A percentile compares a stretch with the other conserved stretches of the same genome.
These are phyloP conservation scores for Ziziphus jujuba DNA, from an alignment of 306 rosid species.

Conservation along the genomic window DNA sequence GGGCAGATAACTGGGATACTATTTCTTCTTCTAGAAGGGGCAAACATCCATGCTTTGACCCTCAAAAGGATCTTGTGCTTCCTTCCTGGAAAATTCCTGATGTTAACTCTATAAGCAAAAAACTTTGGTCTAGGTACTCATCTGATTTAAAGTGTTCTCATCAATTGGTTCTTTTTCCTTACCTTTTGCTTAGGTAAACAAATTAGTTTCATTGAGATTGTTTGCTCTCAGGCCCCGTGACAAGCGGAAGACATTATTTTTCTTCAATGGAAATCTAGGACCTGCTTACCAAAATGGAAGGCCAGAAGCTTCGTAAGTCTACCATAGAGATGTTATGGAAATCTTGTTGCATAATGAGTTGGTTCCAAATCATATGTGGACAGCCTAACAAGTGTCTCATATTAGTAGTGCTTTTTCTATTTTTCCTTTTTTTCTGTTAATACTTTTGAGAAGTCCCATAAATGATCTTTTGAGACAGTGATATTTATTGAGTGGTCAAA, in stretches of 20 bases:
- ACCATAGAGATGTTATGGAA: slow-evolving; percentile 15
- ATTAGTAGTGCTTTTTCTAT: slow-evolving; percentile 6
- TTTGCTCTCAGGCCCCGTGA: slow-evolving; percentile 63
- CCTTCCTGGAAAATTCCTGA: slow-evolving; percentile 98
- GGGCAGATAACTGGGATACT: slow-evolving; percentile 87
- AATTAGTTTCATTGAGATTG: slow-evolving; percentile 2
- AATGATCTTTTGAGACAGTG: not conserved
- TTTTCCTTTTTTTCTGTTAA: not conserved
- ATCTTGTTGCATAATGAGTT: not conserved
- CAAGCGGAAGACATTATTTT: slow-evolving; percentile 71
- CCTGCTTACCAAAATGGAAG: slow-evolving; percentile 70
- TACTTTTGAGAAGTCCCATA: not conserved
- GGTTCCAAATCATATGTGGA: slow-evolving; percentile 8
- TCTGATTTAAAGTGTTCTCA: slow-evolving; percentile 2
- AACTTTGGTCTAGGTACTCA: slow-evolving; percentile 73
- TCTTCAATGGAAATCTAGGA: slow-evolving; percentile 90
- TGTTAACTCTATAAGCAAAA: slow-evolving; percentile 45
- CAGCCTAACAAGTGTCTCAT: slow-evolving; percentile 2
- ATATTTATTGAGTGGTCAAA: not conserved
- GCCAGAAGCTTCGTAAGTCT: slow-evolving; percentile 72
- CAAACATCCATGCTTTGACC: slow-evolving; percentile 89
- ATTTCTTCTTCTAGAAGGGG: slow-evolving; percentile 73
- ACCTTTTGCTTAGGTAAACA: not conserved
- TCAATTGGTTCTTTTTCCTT: not conserved
- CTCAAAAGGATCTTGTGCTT: slow-evolving; percentile 90